Evolutionary conservation across 768 basidiomycete species (phyloP).

Genomic region (Trametes cingulata): DNA sequence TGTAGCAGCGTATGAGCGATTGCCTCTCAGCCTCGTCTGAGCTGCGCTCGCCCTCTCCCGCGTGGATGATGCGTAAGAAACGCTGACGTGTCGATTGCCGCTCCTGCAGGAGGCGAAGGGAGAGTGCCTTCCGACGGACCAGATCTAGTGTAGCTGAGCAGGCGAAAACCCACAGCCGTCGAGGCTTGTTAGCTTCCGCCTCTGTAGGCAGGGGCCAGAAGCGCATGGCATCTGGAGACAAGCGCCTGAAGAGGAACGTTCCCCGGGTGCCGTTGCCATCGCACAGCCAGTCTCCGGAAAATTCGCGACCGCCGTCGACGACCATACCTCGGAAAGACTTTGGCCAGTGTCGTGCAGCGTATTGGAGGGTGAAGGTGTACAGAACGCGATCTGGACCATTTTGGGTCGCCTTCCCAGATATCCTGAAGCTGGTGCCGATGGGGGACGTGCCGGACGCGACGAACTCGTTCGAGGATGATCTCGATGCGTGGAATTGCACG

Average conservation of each 20-base stretch:
- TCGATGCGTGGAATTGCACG: conserved; percentile 5
- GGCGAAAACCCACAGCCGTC: conserved; percentile 36
- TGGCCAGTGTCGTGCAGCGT: conserved; percentile 28
- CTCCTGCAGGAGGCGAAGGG: conserved; percentile 9
- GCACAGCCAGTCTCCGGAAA: conserved; percentile 30
- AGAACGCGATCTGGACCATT: neutral
- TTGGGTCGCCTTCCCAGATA: conserved; percentile 11
- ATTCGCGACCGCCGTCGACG: conserved; percentile 21
- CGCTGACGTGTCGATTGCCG: conserved; percentile 4
- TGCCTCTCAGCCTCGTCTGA: neutral
- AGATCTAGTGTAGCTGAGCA: conserved; percentile 25
- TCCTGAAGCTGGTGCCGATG: conserved; percentile 21
- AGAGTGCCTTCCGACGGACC: conserved; percentile 28
- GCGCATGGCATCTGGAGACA: conserved; percentile 30
- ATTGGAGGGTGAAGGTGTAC: conserved; percentile 25
- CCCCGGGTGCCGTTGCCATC: conserved; percentile 14
- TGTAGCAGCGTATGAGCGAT: conserved; percentile 4
- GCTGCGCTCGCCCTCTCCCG: neutral
- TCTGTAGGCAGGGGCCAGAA: conserved; percentile 31
- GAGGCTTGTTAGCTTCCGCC: conserved; percentile 24
- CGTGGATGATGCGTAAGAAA: conserved; percentile 5
- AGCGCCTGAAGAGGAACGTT: conserved; percentile 33
- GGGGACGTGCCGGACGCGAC: conserved; percentile 14
- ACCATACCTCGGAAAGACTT: conserved; percentile 28
- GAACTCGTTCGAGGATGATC: conserved; percentile 8